Conservation (phyloP, 306 rosid genomes). For the Pyrus betulifolia region DNA sequence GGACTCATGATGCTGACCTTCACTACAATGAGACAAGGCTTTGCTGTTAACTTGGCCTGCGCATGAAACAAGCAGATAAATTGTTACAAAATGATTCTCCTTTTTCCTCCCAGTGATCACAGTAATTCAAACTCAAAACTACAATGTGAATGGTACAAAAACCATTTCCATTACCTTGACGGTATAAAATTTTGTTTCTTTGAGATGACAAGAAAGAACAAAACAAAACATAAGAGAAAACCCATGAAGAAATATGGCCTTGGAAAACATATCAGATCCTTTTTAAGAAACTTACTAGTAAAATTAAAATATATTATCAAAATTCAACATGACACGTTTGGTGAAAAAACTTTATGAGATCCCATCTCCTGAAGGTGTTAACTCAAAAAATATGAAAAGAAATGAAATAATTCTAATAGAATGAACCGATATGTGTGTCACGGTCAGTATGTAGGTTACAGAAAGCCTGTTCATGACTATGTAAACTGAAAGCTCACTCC, state of each 20-base stretch:
- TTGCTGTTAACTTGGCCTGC: conserved; percentile 58
- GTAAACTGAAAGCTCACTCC: background rate
- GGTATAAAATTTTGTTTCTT: background rate
- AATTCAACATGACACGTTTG: background rate
- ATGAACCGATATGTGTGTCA: background rate
- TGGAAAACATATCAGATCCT: background rate
- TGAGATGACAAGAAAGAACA: background rate
- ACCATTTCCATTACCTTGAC: background rate
- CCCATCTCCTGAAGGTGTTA: background rate
- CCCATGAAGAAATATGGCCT: background rate
- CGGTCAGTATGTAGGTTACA: background rate
- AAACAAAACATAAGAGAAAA: background rate
- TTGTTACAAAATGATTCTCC: conserved; percentile 11
- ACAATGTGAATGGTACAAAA: background rate
- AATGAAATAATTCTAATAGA: background rate
- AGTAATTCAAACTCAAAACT: background rate
- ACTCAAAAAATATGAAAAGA: background rate
- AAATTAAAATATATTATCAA: background rate
- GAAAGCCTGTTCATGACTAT: background rate
- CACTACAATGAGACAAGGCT: conserved; percentile 58
- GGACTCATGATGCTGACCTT: conserved; percentile 43
- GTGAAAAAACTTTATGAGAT: background rate
- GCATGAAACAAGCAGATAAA: conserved; percentile 8
- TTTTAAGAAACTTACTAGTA: background rate
- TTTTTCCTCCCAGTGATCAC: background rate